phyloP scores from a whole-genome alignment of 139 green algal genomes.

The Coelastrella sp. region DNA sequence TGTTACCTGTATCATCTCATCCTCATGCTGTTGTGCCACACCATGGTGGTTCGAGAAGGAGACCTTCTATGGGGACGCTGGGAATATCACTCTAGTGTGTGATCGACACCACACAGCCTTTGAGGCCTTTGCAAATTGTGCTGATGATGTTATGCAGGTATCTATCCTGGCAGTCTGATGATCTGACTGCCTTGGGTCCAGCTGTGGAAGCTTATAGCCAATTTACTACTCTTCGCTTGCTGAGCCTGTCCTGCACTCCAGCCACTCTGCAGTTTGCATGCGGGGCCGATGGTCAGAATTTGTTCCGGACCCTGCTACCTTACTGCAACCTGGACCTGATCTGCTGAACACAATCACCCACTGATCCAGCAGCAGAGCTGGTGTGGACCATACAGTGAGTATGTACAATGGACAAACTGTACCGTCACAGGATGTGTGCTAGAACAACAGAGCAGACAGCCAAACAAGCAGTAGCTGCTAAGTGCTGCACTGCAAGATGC shows the following conservation, averaged over 20 bases:
- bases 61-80: too few species aligned
- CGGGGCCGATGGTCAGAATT: background rate
- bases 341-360: background rate
- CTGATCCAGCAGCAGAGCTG: too few species aligned
- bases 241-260: slow-evolving; percentile 33
- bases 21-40: too few species aligned
- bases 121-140: background rate
- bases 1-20: too few species aligned
- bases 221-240: slow-evolving; percentile 44
- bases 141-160: background rate
- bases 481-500: too few species aligned
- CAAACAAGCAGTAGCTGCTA: too few species aligned
- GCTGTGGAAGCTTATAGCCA: slow-evolving; percentile 22
- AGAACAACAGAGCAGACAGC: too few species aligned
- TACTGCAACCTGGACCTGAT: slow-evolving; percentile 41
- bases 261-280: slow-evolving; percentile 25
- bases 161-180: slow-evolving; percentile 46
- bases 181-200: slow-evolving; percentile 39
- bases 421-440: background rate
- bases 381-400: background rate
- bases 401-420: background rate
- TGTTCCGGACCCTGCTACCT: slow-evolving; percentile 4
- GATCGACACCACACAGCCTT: too few species aligned
- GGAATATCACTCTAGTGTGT: too few species aligned
- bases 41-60: too few species aligned